Evolutionary conservation across 164 flowering plant species (phyloP).

Genomic region (Santalum album): DNA sequence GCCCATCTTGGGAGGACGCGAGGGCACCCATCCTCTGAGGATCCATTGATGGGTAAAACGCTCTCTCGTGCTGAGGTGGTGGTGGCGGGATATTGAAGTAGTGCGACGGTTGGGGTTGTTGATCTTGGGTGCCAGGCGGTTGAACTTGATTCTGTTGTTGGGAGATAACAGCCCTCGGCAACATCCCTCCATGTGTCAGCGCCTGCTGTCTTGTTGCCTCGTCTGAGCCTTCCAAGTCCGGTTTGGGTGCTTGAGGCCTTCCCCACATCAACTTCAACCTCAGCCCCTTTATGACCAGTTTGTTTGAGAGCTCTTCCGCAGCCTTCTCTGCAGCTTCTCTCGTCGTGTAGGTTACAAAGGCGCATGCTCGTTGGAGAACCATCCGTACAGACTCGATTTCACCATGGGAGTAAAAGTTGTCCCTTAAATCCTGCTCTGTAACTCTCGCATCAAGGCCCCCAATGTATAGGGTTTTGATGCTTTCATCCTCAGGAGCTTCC

Average conservation of each 20-base stretch:
- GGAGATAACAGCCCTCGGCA: conserved; percentile 80
- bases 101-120: conserved; percentile 34
- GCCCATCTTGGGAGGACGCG: conserved; percentile 57
- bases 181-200: conserved; percentile 65
- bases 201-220: conserved; percentile 51
- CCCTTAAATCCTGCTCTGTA: conserved; percentile 83
- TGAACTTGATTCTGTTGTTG: conserved; percentile 71
- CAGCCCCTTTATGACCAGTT: conserved; percentile 76
- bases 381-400: conserved; percentile 87
- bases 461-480: conserved; percentile 83
- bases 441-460: conserved; percentile 84
- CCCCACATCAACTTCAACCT: conserved; percentile 94
- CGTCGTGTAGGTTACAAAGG: conserved; percentile 93
- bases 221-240: conserved; percentile 46
- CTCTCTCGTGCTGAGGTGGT: conserved; percentile 63
- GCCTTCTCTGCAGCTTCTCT: conserved; percentile 96
- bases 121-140: conserved; percentile 57
- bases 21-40: conserved; percentile 94
- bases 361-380: conserved; percentile 76
- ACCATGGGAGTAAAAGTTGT: conserved; percentile 83
- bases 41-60: conserved; percentile 88
- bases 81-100: conserved; percentile 74
- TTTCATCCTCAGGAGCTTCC: conserved; percentile 83
- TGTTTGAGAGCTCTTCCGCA: conserved; percentile 88
- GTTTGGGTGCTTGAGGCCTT: conserved; percentile 75